Percentiles rank a stretch among this genome's conserved stretches.
phyloP scores from a whole-genome alignment of 2,329 filamentous ascomycete species.

The Hymenoscyphus albidus region DNA sequence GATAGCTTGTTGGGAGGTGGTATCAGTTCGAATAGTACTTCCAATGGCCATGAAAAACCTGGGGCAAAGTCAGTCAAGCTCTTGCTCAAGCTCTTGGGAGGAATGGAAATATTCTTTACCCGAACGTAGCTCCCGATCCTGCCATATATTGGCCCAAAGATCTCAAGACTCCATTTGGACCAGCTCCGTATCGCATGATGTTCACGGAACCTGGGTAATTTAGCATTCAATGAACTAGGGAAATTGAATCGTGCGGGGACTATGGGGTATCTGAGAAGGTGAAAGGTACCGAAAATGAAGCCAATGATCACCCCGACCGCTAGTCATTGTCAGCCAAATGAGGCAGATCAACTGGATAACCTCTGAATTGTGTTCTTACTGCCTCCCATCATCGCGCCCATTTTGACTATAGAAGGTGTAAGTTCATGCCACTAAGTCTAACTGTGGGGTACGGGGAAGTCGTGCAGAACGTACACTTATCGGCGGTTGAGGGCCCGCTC shows the following conservation, averaged over 20 bases:
- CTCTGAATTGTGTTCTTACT: constrained; percentile 59
- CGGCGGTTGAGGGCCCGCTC: constrained; percentile 62
- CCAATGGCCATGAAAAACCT: constrained; percentile 99
- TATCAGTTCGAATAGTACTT: constrained; percentile 90
- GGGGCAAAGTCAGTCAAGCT: constrained; percentile 20
- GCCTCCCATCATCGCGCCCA: constrained; percentile 97
- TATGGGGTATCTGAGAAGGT: no score
- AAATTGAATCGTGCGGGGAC: background rate
- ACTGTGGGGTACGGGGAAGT: background rate
- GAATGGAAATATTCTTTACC: constrained; percentile 52
- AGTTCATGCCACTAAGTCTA: constrained; percentile 27
- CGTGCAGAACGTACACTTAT: constrained; percentile 56
- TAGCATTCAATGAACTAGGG: no score
- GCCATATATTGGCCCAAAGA: constrained; percentile 97
- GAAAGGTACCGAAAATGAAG: constrained; percentile 81
- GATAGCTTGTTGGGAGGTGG: constrained; percentile 64
- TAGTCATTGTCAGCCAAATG: constrained; percentile 38
- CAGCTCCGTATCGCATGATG: constrained; percentile 92
- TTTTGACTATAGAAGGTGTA: constrained; percentile 66
- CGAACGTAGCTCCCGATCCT: constrained; percentile 91
- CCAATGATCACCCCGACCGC: constrained; percentile 95
- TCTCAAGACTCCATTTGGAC: constrained; percentile 87
- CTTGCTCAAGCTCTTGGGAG: constrained; percentile 3
- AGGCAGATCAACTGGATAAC: background rate
- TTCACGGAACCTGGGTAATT: constrained; percentile 72